Percentiles rank a stretch among this genome's conserved stretches.
Evolutionary conservation across 192 early-diverging fungal genomes (phyloP).

Genomic region (Chytriomyces sp.): DNA sequence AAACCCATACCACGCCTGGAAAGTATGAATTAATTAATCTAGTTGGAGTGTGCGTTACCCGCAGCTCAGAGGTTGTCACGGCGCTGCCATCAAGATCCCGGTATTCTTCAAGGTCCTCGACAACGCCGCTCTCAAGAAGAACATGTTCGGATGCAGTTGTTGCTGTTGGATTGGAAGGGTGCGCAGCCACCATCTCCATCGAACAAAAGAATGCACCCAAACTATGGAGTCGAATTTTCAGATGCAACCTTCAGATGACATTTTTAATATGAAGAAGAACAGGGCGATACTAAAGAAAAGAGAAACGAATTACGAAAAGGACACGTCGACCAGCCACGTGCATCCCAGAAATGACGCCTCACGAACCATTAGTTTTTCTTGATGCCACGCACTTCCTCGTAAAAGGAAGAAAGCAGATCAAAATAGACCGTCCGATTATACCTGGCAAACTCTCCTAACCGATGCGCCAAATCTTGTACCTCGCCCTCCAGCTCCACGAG

Average conservation of each 20-base stretch:
- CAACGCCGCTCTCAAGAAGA: background rate
- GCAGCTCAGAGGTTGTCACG: background rate
- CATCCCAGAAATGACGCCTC: background rate
- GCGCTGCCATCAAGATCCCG: constrained; percentile 1
- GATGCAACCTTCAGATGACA: too few relatives aligned
- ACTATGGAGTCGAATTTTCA: too few relatives aligned
- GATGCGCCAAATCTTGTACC: constrained; percentile 42
- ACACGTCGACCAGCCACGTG: too few relatives aligned
- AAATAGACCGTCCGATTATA: constrained; percentile 39
- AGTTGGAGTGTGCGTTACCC: background rate
- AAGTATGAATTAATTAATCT: too few relatives aligned
- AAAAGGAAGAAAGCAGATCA: constrained; percentile 24
- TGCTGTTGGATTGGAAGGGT: too few relatives aligned
- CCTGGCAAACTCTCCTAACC: constrained; percentile 33
- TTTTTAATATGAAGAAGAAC: too few relatives aligned
- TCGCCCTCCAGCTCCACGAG: constrained; percentile 43
- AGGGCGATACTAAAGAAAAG: too few relatives aligned
- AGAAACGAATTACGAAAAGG: too few relatives aligned
- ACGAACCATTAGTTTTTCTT: background rate
- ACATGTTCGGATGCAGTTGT: background rate
- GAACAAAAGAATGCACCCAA: too few relatives aligned
- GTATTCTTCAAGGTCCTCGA: background rate
- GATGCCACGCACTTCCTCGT: constrained; percentile 15
- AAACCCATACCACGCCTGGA: too few relatives aligned
- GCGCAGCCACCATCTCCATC: too few relatives aligned